Evolutionary conservation across 352 stramenopile species (phyloP).

Genomic region (Phytophthora rubi): DNA sequence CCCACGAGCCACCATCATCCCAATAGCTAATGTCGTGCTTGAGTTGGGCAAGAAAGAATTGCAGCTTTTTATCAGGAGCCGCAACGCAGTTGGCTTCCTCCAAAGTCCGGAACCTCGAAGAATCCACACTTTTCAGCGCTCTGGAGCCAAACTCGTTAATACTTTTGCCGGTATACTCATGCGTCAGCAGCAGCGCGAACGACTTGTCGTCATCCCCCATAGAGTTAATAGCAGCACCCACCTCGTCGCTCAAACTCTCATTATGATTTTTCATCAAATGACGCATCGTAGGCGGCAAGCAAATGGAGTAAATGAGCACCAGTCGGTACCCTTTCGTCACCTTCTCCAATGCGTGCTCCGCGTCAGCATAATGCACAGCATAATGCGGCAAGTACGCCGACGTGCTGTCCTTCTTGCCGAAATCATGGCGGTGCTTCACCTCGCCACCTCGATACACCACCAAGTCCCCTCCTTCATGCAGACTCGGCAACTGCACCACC

Average conservation of each 20-base stretch:
- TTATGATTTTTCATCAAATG: neutral
- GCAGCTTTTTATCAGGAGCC: neutral
- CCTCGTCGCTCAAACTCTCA: neutral
- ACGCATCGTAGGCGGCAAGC: conserved; percentile 4
- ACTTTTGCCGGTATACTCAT: neutral
- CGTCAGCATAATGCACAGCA: conserved; percentile 35
- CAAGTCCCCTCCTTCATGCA: conserved; percentile 30
- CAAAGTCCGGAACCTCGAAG: neutral
- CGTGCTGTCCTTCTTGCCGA: conserved; percentile 20
- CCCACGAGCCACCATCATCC: neutral
- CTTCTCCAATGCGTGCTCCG: conserved; percentile 30
- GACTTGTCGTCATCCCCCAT: neutral
- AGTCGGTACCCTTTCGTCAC: conserved; percentile 27
- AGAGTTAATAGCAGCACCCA: neutral
- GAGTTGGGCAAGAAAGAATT: neutral
- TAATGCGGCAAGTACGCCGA: conserved; percentile 19
- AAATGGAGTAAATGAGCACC: conserved; percentile 35
- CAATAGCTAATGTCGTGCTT: neutral
- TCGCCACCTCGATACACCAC: conserved; percentile 17
- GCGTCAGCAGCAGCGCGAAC: neutral
- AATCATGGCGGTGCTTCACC: conserved; percentile 24
- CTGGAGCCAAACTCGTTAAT: neutral
- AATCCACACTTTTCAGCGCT: neutral
- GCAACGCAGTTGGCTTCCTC: neutral
- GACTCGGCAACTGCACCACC: conserved; percentile 39